Evolutionary conservation across 2,329 filamentous ascomycete species (phyloP), one percentile per base, ranked within the genome.

Genomic region (Aotearoamyces nothofagi): DNA sequence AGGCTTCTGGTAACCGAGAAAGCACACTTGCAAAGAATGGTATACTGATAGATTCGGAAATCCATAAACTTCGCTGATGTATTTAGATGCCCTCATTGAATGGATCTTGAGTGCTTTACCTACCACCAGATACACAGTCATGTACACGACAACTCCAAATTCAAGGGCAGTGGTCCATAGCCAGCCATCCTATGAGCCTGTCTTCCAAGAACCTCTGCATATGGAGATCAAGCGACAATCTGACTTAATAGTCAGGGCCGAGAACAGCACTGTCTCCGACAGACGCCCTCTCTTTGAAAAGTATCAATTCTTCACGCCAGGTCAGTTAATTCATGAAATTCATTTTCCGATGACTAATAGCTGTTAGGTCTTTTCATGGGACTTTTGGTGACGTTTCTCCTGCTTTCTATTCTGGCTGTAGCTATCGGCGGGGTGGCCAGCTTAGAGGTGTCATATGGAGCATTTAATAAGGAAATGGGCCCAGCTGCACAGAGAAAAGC

Each of bases 391-490:
- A 58, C 69, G 3, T 52, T 90, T 11, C 52, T 93, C 22, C 63
- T 93, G 27, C 55, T 92, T 35, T 58, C 69, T 15, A 86, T 96
- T 40, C 60, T 93, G 5, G 76, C 77, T 40, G 75, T 86, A 32
- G 90, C 78, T 9, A 57, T 96, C 31, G 69, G 56, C 34, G 84
- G 80, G 9, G 62, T 96, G 9, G 61, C 69, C 5, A 87, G 82
- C 41, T 63, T 98, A 11, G 66, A 94, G 52, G 82, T 96, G 16
- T 80, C 82, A 1, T 96, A 96, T 52, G 83, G 80, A 38, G 84
- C 90, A 2, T 98, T 96, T 50, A 87, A 92, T 51, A 94, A 93
- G 63, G 87, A 94, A 43, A 92, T 83, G 63, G 82, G 84, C 0
- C 81, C 83, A n/a, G 63, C 73, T 20, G 78, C 78, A 17, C 81